Conservation (phyloP, 2,329 filamentous ascomycete species). For the Pseudocercospora ulei region DNA sequence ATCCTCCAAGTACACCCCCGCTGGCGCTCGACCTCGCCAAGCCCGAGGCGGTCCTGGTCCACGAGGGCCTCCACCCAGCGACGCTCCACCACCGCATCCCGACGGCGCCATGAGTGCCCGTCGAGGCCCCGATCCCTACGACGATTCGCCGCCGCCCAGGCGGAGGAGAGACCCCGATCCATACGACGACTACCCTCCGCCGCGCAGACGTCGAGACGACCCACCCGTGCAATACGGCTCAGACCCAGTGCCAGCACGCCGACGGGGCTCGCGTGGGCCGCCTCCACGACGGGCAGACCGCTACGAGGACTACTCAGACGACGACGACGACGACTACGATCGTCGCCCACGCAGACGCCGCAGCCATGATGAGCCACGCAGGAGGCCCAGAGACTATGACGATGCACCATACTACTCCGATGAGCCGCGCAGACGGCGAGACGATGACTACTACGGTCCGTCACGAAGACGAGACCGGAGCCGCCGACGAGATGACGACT, state of each 20-base stretch:
- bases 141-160: conserved; percentile 19
- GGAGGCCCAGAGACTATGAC: conserved; percentile 20
- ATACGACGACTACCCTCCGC: conserved; percentile 25
- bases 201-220: conserved; percentile 23
- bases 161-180: conserved; percentile 20
- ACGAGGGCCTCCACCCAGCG: conserved; percentile 5
- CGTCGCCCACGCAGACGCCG: conserved; percentile 19
- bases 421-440: conserved; percentile 19
- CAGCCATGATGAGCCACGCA: conserved; percentile 20
- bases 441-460: conserved; percentile 23
- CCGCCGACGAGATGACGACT: conserved; percentile 20
- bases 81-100: conserved; percentile 16
- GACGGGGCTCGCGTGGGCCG: conserved; percentile 24
- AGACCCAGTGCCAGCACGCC: conserved; percentile 26
- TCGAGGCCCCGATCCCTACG: conserved; percentile 17
- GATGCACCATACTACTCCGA: conserved; percentile 24
- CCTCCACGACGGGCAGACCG: conserved; percentile 20
- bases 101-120: conserved; percentile 16
- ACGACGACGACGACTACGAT: conserved; percentile 22
- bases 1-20: conserved; percentile 18
- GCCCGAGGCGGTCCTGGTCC: conserved; percentile 14
- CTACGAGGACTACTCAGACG: conserved; percentile 24
- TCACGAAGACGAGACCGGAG: conserved; percentile 18
- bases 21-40: conserved; percentile 6
- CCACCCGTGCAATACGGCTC: conserved; percentile 28